phyloP scores from a whole-genome alignment of 768 basidiomycete genomes.

The Lactarius quietus region DNA sequence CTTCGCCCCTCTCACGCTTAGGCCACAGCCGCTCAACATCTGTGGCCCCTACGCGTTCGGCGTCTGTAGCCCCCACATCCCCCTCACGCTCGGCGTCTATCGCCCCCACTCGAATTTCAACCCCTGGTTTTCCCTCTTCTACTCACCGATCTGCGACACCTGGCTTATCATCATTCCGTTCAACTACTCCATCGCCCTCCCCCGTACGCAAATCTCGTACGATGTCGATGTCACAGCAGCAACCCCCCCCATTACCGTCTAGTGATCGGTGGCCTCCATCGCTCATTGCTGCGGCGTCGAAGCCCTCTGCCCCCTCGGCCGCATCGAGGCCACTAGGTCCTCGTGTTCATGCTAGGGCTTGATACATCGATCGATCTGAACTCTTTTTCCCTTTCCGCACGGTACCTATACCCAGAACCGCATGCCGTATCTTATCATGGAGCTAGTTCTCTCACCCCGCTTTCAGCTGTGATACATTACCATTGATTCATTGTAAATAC shows the following conservation, averaged over 20 bases:
- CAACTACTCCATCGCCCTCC: conserved; percentile 21
- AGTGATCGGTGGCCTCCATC: conserved; percentile 19
- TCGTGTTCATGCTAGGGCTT: conserved; percentile 19
- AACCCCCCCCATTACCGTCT: conserved; percentile 14
- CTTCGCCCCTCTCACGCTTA: conserved; percentile 18
- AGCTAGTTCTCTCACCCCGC: conserved; percentile 23
- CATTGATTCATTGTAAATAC: conserved; percentile 25
- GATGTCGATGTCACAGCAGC: conserved; percentile 23
- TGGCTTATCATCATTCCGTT: conserved; percentile 13
- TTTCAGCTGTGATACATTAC: conserved; percentile 25
- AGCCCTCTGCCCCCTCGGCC: conserved; percentile 21
- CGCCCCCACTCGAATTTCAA: conserved; percentile 15
- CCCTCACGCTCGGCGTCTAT: conserved; percentile 20
- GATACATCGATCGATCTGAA: conserved; percentile 21
- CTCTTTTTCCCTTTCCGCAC: conserved; percentile 17
- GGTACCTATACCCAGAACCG: conserved; percentile 25
- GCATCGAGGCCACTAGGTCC: conserved; percentile 24
- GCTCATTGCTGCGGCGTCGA: conserved; percentile 11
- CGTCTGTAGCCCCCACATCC: conserved; percentile 20
- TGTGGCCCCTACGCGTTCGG: conserved; percentile 18
- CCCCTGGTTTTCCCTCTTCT: conserved; percentile 20
- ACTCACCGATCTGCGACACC: conserved; percentile 22
- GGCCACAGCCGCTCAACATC: conserved; percentile 21
- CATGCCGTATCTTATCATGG: conserved; percentile 26
- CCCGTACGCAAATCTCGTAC: conserved; percentile 26